Base-by-base conservation (phyloP, 495 filamentous ascomycete genomes). In the Umbilicaria muhlenbergii region DNA sequence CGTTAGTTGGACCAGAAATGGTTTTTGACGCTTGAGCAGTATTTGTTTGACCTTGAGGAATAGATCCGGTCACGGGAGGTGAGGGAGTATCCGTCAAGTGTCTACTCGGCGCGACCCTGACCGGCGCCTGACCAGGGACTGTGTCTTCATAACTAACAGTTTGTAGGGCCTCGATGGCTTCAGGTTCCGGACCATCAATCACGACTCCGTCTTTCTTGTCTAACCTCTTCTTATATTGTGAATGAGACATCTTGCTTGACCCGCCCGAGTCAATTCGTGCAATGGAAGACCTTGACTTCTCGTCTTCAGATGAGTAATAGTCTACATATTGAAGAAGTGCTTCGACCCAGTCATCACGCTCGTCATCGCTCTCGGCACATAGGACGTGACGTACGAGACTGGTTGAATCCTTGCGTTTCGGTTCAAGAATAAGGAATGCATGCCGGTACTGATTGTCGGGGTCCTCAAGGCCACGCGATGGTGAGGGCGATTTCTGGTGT, bases 401-500 rank as follows among this genome's bases (percentile, higher is more conserved):
- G 14, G 70, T 80, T 5, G 88, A 84, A 59, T 98, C 92, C 59
- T 95, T 98, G 59, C 84, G 84, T 66, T 96, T 98, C 1, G 87
- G 88, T 58, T 98, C 91, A 34, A 94, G 53, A 42, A 98, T 81
- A 38, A 96, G 67, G 61, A 98, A 96, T 5, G 92, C 91, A 65
- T 98, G 91, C 10, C 91, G 80, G 57, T 93, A 96, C 56, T 96
- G 84, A 52, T 91, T 93, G 36, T 98, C 91, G 33, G 76, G 67
- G 45, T 94, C 86, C 34, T 81, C 79, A 16, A 75, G 72, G 16
- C 60, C 61, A 16, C 71, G 68, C 12, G 77, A 71, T 8, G 81
- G 71, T 33, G 83, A 78, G 34, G 53, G 60, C 36, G 67, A 47
- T 45, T 62, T 66, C 46, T 82, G 76, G 37, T 77, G 74, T 19